Percentiles rank a stretch among this genome's conserved stretches.
Conservation (phyloP, 495 filamentous ascomycete genomes). For the Terfezia boudieri region DNA sequence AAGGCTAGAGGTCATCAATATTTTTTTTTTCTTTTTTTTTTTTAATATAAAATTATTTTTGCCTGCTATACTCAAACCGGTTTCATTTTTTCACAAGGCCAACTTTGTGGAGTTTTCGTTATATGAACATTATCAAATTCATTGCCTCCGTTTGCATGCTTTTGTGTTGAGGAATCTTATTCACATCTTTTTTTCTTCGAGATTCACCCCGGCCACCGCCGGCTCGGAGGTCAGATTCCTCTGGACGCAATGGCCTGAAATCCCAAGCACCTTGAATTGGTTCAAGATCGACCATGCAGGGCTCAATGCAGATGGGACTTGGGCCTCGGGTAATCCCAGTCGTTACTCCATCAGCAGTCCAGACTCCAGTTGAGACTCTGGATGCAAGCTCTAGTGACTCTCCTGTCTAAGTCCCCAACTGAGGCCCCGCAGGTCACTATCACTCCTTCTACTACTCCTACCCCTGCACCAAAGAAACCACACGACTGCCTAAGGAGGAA, state of each 20-base stretch:
- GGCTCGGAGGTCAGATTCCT: constrained; percentile 35
- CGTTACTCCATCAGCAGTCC: neutral
- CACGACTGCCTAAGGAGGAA: too few species aligned
- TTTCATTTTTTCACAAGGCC: too few species aligned
- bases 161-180: too few species aligned
- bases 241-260: constrained; percentile 47
- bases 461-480: too few species aligned
- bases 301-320: constrained; percentile 19
- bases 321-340: constrained; percentile 6
- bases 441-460: neutral
- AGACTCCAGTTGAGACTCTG: neutral
- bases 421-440: neutral
- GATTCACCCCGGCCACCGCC: constrained; percentile 25
- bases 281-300: constrained; percentile 30
- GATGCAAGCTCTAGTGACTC: neutral
- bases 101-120: too few species aligned
- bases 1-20: too few species aligned
- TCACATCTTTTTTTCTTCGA: too few species aligned
- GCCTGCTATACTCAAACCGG: too few species aligned
- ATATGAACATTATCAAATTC: too few species aligned
- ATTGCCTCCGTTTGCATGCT: too few species aligned
- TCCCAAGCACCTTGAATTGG: constrained; percentile 32
- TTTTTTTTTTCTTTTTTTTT: too few species aligned
- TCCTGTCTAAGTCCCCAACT: neutral
- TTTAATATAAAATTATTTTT: too few species aligned